Evolutionary conservation across 2,329 filamentous ascomycete species (phyloP), one percentile per base, ranked within the genome.

Genomic region (Alternaria burnsii): DNA sequence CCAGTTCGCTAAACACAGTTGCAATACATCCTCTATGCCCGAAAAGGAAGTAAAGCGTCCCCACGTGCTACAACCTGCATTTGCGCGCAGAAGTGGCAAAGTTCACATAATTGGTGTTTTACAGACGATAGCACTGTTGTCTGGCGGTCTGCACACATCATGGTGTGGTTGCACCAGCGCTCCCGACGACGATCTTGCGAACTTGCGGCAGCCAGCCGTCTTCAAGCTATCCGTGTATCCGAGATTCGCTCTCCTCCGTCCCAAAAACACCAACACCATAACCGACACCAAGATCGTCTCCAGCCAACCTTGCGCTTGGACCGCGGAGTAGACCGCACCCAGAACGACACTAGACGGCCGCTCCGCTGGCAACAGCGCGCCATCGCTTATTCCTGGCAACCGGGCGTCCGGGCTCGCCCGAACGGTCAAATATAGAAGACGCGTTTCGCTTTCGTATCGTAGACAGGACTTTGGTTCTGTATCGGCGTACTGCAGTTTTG

Each of bases 241-340:
- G 14, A 44, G 20, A 26, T 46, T 9, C 43, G 46, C 22, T 9
- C 30, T 48, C 52, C 42, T 47, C 43, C 30, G 20, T 36, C 10
- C 12, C 26, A n/a, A 36, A n/a, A 44, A 40, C 11, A 24, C 20
- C 20, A 44, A 46, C 53, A 36, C 30, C 32, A 42, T 20, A 24
- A 42, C 51, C 34, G 30, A 30, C 51, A 42, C 51, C 34, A 48
- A 30, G 18, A 48, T 55, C 32, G 36, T 47, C 22, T 50, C 43
- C 54, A 51, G 54, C 54, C 44, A 51, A 44, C 54, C 54, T 26
- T 51, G 9, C 54, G 54, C 43, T 41, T 14, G n/a, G 34, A 20
- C 26, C 16, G 36, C 28, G 14, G 16, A 38, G 44, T 8, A 20
- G 34, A 56, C 51, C 44, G 28, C 36, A 28, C 28, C 44, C n/a